Base-by-base conservation (phyloP, 768 basidiomycete species). In the Lenzites betulinus region DNA sequence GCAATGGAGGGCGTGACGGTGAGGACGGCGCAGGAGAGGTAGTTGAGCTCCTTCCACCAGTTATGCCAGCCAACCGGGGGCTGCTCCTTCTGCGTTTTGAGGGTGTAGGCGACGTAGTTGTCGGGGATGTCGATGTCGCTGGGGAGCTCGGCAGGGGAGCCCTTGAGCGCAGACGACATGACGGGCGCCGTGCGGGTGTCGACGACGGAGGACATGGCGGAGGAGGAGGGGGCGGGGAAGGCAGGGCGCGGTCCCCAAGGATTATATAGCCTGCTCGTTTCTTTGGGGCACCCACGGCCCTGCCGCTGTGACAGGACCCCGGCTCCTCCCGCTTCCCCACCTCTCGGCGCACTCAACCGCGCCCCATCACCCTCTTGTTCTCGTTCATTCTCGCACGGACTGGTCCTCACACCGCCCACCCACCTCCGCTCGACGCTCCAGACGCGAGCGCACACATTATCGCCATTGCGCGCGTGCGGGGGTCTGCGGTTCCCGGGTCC, bases 21-120 rank as follows among this genome's bases (percentile, higher is more conserved):
- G 64, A 96, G 83, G 64, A 92, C 86, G 64, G 77, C 70, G 69
- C 90, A 81, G 67, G 83, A 88, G 67, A 95, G 80, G 84, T 87
- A 95, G 74, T 90, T 86, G 65, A 93, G 75, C 69, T 92, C 88
- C 23, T 76, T 76, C 67, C 73, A 72, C 63, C 77, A 69, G 68
- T 79, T 85, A 57, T 68, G 62, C 72, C 71, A 75, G 7, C 77
- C 77, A 59, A 84, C 68, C 6, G 83, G 83, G 0, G 82, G 82
- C 7, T 80, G 75, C 35, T 76, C 71, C 71, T 81, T 82, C 60
- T 78, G 77, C 58, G 75, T 79, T 60, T 75, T 75, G 66, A 84
- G 73, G n/a, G 81, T 82, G 71, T 78, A 74, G 50, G 77, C 72
- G 68, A 85, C 83, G 65, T 84, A 85, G 76, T 84, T 84, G 76